Percentiles rank a stretch among this genome's conserved stretches.
These are phyloP conservation scores for Binderoboletus segoi DNA, from an alignment of 1,284 basidiomycete genomes.

Conservation along the genomic window DNA sequence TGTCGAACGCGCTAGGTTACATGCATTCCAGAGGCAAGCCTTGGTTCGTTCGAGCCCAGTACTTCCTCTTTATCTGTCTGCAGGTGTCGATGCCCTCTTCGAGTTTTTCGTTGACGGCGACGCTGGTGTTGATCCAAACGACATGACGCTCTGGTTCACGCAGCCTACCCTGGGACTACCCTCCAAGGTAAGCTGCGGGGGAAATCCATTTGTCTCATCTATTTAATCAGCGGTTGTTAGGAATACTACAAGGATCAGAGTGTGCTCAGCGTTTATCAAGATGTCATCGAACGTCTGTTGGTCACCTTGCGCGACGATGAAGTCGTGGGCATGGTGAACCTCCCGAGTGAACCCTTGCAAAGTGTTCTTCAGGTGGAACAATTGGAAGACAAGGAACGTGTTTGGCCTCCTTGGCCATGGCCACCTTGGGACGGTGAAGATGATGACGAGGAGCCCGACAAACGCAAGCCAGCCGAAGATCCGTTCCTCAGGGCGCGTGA, in stretches of 20 bases:
- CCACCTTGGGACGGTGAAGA: constrained; percentile 75
- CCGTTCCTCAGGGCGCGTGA: constrained; percentile 53
- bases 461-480: constrained; percentile 40
- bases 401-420: constrained; percentile 88
- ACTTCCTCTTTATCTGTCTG: constrained; percentile 1
- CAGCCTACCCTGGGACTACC: constrained; percentile 88
- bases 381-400: constrained; percentile 54
- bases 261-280: constrained; percentile 71
- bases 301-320: constrained; percentile 57
- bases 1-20: constrained; percentile 85
- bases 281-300: constrained; percentile 72
- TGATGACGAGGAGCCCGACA: constrained; percentile 51
- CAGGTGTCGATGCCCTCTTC: constrained; percentile 81
- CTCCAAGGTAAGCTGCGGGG: constrained; percentile 61
- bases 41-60: not conserved
- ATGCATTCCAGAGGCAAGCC: constrained; percentile 79
- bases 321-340: constrained; percentile 19
- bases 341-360: constrained; percentile 12
- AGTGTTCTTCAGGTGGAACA: constrained; percentile 36
- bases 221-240: constrained; percentile 38
- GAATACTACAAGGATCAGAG: constrained; percentile 89
- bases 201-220: constrained; percentile 2
- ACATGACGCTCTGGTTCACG: constrained; percentile 84
- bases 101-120: constrained; percentile 85
- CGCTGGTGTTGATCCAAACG: constrained; percentile 85